Evolutionary conservation across 495 filamentous ascomycete genomes (phyloP), one percentile per base, ranked within the genome.

Genomic region (Xylaria scruposa): DNA sequence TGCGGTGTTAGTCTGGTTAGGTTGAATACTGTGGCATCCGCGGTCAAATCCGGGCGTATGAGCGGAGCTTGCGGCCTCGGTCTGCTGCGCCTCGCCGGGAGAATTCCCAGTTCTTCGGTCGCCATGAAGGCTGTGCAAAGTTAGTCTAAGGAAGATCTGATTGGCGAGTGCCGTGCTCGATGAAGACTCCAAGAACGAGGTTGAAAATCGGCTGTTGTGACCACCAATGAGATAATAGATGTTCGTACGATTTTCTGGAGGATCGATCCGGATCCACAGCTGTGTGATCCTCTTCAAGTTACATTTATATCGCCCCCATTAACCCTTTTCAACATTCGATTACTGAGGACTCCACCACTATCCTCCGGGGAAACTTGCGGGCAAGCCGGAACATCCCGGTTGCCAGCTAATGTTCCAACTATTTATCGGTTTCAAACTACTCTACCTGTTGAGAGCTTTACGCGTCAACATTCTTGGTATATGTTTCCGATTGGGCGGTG

Each of bases 81-180:
- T 58, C 21, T 44, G 54, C 67, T 69, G 67, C 67, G 67, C 67
- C 67, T 56, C 67, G 54, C 67, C 67, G 67, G 47, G 9, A 31
- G 21, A 5, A 13, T 42, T 42, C 9, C 19, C 21, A 40, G 49
- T 42, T 6, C 29, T 26, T 26, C 36, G 19, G 29, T 54, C 65
- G 21, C 38, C 15, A 69, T 17, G 29, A 44, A 51, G 67, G 56
- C 67, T 70, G 56, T 67, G 65, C 65, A 42, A 56, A 15, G 29
- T 31, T 4, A 40, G 24, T 60, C 33, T 10, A 36, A 60, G 56
- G 10, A 60, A 53, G n/a, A n/a, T n/a, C n/a, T n/a, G n/a, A n/a
- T n/a, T n/a, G n/a, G n/a, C n/a, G n/a, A n/a, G n/a, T n/a, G n/a
- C n/a, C n/a, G n/a, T n/a, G n/a, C n/a, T n/a, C n/a, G 17, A 65